Evolutionary conservation across 352 stramenopile species (phyloP).

Genomic region (Phytophthora niederhauseri): DNA sequence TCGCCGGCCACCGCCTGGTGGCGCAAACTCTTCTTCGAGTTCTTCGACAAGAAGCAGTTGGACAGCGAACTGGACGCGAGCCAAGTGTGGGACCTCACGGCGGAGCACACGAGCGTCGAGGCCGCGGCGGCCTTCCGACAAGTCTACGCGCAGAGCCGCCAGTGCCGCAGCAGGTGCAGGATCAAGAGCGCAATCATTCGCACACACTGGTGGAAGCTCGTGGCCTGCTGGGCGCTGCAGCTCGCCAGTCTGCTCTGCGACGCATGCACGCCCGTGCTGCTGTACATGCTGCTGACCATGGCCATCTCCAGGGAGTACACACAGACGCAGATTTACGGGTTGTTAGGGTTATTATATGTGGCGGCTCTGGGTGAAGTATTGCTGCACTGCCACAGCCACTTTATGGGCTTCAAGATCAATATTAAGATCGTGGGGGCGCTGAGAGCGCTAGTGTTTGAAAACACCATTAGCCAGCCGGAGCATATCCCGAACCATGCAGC

Average conservation of each 20-base stretch:
- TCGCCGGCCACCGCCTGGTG: conserved; percentile 41
- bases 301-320: conserved; percentile 37
- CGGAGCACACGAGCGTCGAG: conserved; percentile 43
- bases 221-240: conserved; percentile 45
- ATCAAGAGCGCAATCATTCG: conserved; percentile 42
- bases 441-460: conserved; percentile 45
- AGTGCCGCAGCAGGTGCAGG: conserved; percentile 15
- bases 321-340: conserved; percentile 28
- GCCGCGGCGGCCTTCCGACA: conserved; percentile 37
- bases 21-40: conserved; percentile 47
- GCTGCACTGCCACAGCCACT: conserved; percentile 37
- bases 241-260: conserved; percentile 47
- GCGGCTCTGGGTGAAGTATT: conserved; percentile 33
- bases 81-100: conserved; percentile 58
- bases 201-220: conserved; percentile 38
- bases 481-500: conserved; percentile 25
- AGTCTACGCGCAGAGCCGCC: conserved; percentile 27
- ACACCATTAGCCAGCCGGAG: conserved; percentile 36
- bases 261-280: conserved; percentile 42
- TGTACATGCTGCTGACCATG: conserved; percentile 50
- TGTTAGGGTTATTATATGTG: conserved; percentile 38
- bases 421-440: conserved; percentile 42
- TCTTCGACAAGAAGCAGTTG: conserved; percentile 41
- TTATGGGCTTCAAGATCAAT: conserved; percentile 43
- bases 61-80: conserved; percentile 39